phyloP scores from a whole-genome alignment of 352 stramenopile genomes.

The Globisporangium acanthophoron region DNA sequence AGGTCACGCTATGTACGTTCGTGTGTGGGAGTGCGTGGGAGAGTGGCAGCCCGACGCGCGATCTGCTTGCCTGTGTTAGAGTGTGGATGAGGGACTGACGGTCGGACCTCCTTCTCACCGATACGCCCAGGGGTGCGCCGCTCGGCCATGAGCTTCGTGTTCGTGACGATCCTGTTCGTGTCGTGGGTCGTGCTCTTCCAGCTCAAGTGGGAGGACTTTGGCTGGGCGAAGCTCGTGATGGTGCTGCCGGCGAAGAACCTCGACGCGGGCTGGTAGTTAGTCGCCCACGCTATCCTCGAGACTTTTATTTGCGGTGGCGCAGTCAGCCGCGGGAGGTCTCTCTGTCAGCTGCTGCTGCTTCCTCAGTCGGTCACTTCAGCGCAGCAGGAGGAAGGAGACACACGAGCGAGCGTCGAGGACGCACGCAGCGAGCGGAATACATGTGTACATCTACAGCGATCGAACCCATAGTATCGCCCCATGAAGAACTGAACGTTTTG shows the following conservation, averaged over 20 bases:
- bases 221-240: conserved; percentile 76
- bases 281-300: neutral
- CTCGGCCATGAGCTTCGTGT: conserved; percentile 62
- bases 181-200: conserved; percentile 79
- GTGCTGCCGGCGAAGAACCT: conserved; percentile 59
- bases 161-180: conserved; percentile 69
- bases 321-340: too few species aligned
- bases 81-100: neutral
- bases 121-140: conserved; percentile 55
- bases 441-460: neutral
- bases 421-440: conserved; percentile 1
- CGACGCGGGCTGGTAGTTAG: conserved; percentile 62
- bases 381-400: too few species aligned
- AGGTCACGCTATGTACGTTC: conserved; percentile 71
- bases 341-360: neutral
- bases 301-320: too few species aligned
- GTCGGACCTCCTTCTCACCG: neutral
- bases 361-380: too few species aligned
- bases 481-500: too few species aligned
- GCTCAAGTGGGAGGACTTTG: conserved; percentile 83
- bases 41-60: too few species aligned
- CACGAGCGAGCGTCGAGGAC: neutral
- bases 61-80: neutral
- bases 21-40: neutral
- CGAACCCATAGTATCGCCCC: too few species aligned